Evolutionary conservation across 2,329 filamentous ascomycete genomes (phyloP).

Genomic region (Mariannaea sp.): DNA sequence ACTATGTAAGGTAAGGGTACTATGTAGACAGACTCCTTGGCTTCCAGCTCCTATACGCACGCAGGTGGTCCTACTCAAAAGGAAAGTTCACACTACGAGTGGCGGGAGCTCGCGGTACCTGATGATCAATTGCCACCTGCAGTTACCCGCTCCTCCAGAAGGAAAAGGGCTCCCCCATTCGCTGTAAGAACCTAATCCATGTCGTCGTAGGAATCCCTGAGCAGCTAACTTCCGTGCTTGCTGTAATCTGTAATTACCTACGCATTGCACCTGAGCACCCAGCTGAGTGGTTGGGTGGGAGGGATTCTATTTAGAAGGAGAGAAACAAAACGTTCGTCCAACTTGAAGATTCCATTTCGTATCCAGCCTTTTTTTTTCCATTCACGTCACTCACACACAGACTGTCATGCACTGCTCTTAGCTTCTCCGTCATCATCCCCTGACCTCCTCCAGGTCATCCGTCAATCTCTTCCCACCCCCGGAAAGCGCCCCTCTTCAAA

Average conservation of each 20-base stretch:
- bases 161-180: background rate
- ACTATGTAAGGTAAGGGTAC: too few species aligned
- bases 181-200: background rate
- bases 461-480: conserved; percentile 5
- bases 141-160: background rate
- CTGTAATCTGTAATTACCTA: too few species aligned
- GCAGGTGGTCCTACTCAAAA: too few species aligned
- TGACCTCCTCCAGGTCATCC: conserved; percentile 7
- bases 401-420: background rate
- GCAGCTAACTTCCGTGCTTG: too few species aligned
- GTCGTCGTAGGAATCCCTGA: conserved; percentile 3
- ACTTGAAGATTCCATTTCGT: too few species aligned
- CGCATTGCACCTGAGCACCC: too few species aligned
- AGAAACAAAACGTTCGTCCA: too few species aligned
- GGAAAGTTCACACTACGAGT: background rate
- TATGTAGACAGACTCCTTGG: too few species aligned
- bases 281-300: too few species aligned
- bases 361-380: background rate
- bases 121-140: conserved; percentile 6
- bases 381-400: too few species aligned
- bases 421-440: conserved; percentile 1
- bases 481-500: conserved; percentile 2
- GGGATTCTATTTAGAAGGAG: too few species aligned
- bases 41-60: too few species aligned
- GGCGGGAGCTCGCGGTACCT: conserved; percentile 10